These are phyloP conservation scores for Pythium folliculosum DNA, from an alignment of 352 stramenopile species.

Conservation along the genomic window DNA sequence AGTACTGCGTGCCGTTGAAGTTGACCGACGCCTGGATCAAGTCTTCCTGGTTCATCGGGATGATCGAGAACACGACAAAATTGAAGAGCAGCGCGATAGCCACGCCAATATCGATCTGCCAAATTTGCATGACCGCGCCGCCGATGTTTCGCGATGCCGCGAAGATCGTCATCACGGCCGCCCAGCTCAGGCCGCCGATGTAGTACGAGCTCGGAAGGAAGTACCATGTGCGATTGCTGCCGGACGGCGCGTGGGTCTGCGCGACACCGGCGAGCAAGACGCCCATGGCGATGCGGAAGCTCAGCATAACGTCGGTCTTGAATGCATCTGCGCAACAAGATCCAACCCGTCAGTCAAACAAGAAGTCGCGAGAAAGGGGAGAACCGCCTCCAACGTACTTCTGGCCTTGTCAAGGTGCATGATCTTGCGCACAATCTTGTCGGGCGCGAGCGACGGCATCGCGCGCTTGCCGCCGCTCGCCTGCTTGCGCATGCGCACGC, in stretches of 20 bases:
- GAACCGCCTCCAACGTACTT: conserved; percentile 24
- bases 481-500: conserved; percentile 27
- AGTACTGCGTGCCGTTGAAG: conserved; percentile 55
- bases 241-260: conserved; percentile 44
- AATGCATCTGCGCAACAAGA: conserved; percentile 31
- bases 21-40: conserved; percentile 50
- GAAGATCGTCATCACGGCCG: conserved; percentile 74
- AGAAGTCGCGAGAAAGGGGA: not conserved
- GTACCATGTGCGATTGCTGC: conserved; percentile 34
- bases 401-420: conserved; percentile 34
- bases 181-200: conserved; percentile 59
- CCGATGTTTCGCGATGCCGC: conserved; percentile 58
- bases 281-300: conserved; percentile 50
- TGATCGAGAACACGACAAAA: conserved; percentile 55
- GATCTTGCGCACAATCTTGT: conserved; percentile 33
- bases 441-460: conserved; percentile 1
- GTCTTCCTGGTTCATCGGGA: conserved; percentile 50
- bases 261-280: conserved; percentile 60
- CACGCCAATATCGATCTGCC: conserved; percentile 72
- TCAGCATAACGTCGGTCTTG: conserved; percentile 38
- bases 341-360: not conserved
- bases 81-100: conserved; percentile 77
- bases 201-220: conserved; percentile 69
- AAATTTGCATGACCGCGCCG: conserved; percentile 63
- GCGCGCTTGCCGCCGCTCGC: conserved; percentile 1